phyloP scores from a whole-genome alignment of 345 rosid species.

The Populus nigra region DNA sequence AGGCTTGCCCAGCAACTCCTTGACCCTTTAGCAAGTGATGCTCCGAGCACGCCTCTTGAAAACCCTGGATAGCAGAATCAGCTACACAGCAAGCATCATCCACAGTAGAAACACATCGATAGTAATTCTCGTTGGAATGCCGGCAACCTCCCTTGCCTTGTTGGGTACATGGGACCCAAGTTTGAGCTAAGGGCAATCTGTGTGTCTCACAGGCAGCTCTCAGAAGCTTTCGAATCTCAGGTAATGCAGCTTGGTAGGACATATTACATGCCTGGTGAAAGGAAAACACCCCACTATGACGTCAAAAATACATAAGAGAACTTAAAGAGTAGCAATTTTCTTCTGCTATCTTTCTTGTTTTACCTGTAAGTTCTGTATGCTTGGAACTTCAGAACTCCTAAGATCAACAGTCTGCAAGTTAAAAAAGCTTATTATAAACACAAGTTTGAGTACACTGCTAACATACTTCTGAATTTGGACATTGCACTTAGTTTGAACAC shows the following conservation, averaged over 20 bases:
- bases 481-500: neutral
- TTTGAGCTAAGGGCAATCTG: constrained; percentile 74
- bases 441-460: constrained; percentile 6
- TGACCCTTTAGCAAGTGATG: constrained; percentile 91
- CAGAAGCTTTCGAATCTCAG: constrained; percentile 72
- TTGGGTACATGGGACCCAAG: constrained; percentile 75
- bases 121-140: constrained; percentile 70
- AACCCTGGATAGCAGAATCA: constrained; percentile 50
- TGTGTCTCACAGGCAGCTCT: constrained; percentile 75
- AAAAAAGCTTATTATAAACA: neutral
- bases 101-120: constrained; percentile 70
- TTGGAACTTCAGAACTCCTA: constrained; percentile 50
- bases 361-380: constrained; percentile 52
- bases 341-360: constrained; percentile 18
- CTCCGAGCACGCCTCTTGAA: constrained; percentile 93
- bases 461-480: neutral
- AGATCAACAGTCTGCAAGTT: constrained; percentile 79
- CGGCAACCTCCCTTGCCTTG: constrained; percentile 82
- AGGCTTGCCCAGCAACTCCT: constrained; percentile 85
- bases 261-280: constrained; percentile 43
- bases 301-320: neutral
- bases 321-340: neutral
- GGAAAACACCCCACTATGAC: constrained; percentile 19
- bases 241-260: constrained; percentile 66
- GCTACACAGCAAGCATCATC: constrained; percentile 68